Conservation (phyloP, 768 basidiomycete genomes). For the Chiua virens region DNA sequence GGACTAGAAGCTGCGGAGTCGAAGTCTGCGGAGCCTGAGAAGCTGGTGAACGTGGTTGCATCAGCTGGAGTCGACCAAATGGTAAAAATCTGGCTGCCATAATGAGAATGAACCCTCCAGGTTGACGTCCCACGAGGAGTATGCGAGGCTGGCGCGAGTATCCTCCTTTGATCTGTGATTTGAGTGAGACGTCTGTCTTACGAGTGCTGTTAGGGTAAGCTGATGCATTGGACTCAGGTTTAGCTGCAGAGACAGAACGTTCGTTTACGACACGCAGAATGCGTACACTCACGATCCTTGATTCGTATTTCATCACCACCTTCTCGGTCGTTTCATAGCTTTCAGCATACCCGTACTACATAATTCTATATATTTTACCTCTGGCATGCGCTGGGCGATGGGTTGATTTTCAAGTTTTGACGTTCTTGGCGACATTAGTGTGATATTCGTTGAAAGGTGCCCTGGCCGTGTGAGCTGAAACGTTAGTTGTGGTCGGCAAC, state of each 20-base stretch:
- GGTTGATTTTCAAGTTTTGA: conserved; percentile 1
- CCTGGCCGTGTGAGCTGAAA: conserved; percentile 27
- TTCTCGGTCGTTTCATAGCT: conserved; percentile 19
- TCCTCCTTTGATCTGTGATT: conserved; percentile 11
- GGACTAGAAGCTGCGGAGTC: conserved; percentile 34
- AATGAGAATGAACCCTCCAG: conserved; percentile 16
- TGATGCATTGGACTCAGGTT: conserved; percentile 6
- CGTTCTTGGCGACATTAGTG: conserved; percentile 4
- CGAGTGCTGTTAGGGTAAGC: neutral
- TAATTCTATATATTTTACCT: conserved; percentile 28
- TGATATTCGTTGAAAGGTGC: neutral
- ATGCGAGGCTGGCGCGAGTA: conserved; percentile 12
- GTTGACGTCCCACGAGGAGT: conserved; percentile 6
- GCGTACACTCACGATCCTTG: conserved; percentile 34
- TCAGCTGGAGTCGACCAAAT: conserved; percentile 69
- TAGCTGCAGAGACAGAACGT: conserved; percentile 7
- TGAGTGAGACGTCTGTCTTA: conserved; percentile 13
- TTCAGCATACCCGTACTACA: conserved; percentile 37
- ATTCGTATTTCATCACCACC: conserved; percentile 10
- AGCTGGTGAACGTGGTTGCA: conserved; percentile 67
- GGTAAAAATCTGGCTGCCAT: conserved; percentile 65
- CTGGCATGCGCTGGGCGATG: neutral
- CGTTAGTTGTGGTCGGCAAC: conserved; percentile 23
- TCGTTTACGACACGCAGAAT: conserved; percentile 29
- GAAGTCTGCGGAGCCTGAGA: conserved; percentile 43